Percentiles rank a stretch among this genome's conserved stretches.
Evolutionary conservation across 1,139 yeast species (phyloP).

Genomic region (Debaryomyces sp.): DNA sequence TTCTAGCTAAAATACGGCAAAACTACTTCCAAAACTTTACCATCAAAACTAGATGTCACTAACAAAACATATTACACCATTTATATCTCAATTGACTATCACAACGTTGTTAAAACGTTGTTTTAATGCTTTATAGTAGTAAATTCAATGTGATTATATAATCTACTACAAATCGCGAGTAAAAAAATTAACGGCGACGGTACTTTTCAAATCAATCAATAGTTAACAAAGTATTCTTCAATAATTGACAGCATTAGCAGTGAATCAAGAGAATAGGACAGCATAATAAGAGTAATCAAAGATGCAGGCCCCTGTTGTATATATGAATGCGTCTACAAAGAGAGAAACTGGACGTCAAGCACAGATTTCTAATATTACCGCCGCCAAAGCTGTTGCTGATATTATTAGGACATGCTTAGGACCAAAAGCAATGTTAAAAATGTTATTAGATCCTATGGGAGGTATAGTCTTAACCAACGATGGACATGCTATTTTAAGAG

Average conservation of each 20-base stretch:
- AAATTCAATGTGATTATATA: neutral
- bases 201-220: conserved; percentile 1
- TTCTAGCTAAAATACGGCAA: neutral
- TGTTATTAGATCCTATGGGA: conserved; percentile 98
- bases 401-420: conserved; percentile 97
- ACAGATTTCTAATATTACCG: conserved; percentile 93
- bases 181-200: conserved; percentile 7
- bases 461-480: conserved; percentile 97
- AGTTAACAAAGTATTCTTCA: conserved; percentile 4
- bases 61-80: neutral
- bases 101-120: neutral
- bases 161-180: neutral
- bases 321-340: conserved; percentile 78
- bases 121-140: neutral
- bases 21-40: neutral
- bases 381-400: conserved; percentile 98
- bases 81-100: neutral
- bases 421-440: conserved; percentile 99
- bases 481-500: conserved; percentile 92
- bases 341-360: conserved; percentile 98
- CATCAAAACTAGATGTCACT: neutral
- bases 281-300: neutral
- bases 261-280: conserved; percentile 2
- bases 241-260: conserved; percentile 2
- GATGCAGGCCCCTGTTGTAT: conserved; percentile 56